Base-by-base conservation (phyloP, 2,329 filamentous ascomycete genomes). In the Pochonia chlamydosporia region DNA sequence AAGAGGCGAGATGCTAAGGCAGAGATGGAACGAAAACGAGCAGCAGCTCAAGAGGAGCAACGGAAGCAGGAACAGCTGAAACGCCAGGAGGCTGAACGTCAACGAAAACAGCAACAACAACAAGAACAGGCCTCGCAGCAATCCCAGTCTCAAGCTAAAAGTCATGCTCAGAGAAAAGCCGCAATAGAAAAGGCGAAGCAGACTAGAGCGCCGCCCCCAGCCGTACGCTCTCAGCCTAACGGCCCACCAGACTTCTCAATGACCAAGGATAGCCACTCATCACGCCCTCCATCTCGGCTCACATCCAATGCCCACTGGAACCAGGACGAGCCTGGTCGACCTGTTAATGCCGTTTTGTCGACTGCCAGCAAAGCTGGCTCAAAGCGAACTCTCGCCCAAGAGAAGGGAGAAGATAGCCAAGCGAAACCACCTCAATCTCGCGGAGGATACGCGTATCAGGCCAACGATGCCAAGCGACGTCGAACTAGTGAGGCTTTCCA, bases 1-100 rank as follows among this genome's bases (percentile, higher is more conserved):
- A 81, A 84, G 43, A 92, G 89, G 59, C 83, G 84, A 8, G 87
- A 95, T 18, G 83, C 85, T 31, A 96, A 95, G 66, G 79, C 83
- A 14, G 88, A 95, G 57, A 71, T 87, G 28, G 89, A 95, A 61
- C 82, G 86, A 41, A 89, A 90, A 68, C 78, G 86, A 49, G 79
- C 80, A 41, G 81, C 79, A 5, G 64, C 71, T 16, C 82, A 85
- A 55, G 82, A 85, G 50, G 84, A 87, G 55, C 79, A 86, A 56
- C 73, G 72, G 47, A 77, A 70, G 43, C 75, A 79, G 51, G 81
- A 85, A 47, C 71, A 78, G 51, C 72, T 77, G 53, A 72, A 72
- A 24, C 79, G 79, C 46, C 74, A 79, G 45, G 84, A 89, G 53
- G 70, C 71, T 14, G 82, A 85, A 52, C 75, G 74, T 35, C 80